phyloP scores from a whole-genome alignment of 129 eudicot species.

The Chrysanthemum lavandulifolium region DNA sequence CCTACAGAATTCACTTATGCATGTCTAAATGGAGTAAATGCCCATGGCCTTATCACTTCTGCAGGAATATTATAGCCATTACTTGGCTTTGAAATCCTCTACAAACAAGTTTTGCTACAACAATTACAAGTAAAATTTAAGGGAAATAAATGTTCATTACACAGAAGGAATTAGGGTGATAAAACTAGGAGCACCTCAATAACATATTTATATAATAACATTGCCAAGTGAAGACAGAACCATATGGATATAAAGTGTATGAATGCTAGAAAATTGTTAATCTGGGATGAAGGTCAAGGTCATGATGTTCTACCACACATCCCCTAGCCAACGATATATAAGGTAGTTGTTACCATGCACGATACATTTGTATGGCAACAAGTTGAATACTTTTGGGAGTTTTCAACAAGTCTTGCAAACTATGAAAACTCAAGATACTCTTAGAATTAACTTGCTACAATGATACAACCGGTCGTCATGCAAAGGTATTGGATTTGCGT shows the following conservation, averaged over 20 bases:
- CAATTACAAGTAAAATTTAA: neutral
- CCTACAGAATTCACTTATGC: neutral
- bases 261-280: conserved; percentile 8
- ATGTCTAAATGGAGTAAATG: neutral
- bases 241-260: neutral
- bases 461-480: too few relatives aligned
- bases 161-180: neutral
- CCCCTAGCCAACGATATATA: neutral
- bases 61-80: neutral
- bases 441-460: too few relatives aligned
- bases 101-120: neutral
- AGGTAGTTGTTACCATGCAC: too few relatives aligned
- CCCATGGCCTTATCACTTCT: conserved; percentile 1
- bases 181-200: conserved; percentile 4
- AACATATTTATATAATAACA: neutral
- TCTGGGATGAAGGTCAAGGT: neutral
- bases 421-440: too few relatives aligned
- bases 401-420: neutral
- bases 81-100: conserved; percentile 4
- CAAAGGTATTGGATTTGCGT: too few relatives aligned
- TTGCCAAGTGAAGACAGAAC: conserved; percentile 8
- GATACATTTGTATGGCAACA: neutral
- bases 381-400: neutral
- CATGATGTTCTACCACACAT: conserved; percentile 13
- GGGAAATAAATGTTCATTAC: conserved; percentile 2